Evolutionary conservation across 805 yeast genomes (phyloP).

Genomic region (Ogataea kodamae): DNA sequence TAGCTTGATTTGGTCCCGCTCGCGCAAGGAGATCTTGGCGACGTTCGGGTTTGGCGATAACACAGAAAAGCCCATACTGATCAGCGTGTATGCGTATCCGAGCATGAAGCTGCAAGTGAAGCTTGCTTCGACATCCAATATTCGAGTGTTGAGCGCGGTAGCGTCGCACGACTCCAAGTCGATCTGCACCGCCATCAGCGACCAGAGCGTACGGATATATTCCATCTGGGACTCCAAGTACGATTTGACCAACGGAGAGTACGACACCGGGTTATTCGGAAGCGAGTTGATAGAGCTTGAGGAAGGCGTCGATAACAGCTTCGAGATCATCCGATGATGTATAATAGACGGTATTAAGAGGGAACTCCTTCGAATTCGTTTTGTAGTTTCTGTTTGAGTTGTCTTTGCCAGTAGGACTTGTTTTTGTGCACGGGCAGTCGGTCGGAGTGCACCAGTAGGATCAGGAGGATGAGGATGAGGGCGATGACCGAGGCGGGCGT

Average conservation of each 20-base stretch:
- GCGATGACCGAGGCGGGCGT: constrained; percentile 66
- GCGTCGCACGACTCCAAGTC: constrained; percentile 60
- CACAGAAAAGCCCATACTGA: constrained; percentile 44
- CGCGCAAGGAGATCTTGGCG: constrained; percentile 61
- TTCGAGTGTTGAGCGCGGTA: constrained; percentile 65
- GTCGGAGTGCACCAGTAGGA: constrained; percentile 54
- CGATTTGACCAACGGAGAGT: constrained; percentile 30
- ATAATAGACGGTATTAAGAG: too few relatives aligned
- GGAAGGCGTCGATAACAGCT: constrained; percentile 46
- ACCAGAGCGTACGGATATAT: constrained; percentile 73
- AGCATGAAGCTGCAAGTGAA: constrained; percentile 44
- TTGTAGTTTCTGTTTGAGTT: constrained; percentile 52
- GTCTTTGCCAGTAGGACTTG: constrained; percentile 59
- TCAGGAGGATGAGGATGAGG: constrained; percentile 45
- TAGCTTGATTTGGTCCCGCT: constrained; percentile 70
- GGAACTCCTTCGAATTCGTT: constrained; percentile 87
- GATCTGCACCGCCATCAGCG: constrained; percentile 73
- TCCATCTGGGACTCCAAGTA: constrained; percentile 59
- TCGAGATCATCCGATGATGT: constrained; percentile 29
- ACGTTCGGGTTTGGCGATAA: constrained; percentile 77
- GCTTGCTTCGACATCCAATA: constrained; percentile 47
- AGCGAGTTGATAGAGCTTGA: constrained; percentile 54
- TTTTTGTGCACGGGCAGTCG: constrained; percentile 68
- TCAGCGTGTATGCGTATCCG: constrained; percentile 68
- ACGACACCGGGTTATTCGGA: constrained; percentile 44